A percentile compares a stretch with the other conserved stretches of the same genome.
Conservation (phyloP, 1,284 basidiomycete species). For the Ceratobasidium sp. region DNA sequence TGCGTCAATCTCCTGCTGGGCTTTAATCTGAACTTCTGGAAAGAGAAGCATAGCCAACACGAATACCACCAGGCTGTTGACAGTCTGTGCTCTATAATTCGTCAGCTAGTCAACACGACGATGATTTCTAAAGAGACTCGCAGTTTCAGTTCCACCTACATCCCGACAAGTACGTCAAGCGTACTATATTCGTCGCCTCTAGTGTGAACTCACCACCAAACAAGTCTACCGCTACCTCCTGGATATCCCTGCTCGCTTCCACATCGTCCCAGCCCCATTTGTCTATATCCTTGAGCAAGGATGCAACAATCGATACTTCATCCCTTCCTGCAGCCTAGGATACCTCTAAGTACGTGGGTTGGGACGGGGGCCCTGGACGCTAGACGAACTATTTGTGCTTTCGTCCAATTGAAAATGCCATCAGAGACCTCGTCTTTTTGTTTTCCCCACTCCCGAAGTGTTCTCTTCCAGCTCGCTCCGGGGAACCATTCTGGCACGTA, state of each 20-base stretch:
- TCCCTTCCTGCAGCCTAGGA: not conserved
- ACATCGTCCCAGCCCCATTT: constrained; percentile 11
- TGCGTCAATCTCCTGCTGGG: constrained; percentile 48
- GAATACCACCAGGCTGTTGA: constrained; percentile 34
- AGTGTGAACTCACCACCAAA: constrained; percentile 3
- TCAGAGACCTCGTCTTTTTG: constrained; percentile 15
- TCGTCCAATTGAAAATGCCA: constrained; percentile 18
- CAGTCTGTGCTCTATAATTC: constrained; percentile 5
- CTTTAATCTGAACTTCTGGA: constrained; percentile 46
- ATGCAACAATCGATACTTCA: constrained; percentile 5
- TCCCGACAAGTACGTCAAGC: not conserved
- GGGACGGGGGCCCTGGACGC: not conserved
- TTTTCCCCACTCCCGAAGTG: constrained; percentile 12
- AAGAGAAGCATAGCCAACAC: constrained; percentile 38
- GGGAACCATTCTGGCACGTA: constrained; percentile 37
- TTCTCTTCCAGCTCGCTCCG: constrained; percentile 31
- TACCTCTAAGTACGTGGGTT: not conserved
- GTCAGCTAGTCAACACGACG: too few relatives aligned
- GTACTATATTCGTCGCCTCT: not conserved
- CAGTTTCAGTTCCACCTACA: constrained; percentile 32
- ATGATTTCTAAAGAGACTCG: constrained; percentile 31
- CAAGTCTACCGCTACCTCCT: constrained; percentile 8
- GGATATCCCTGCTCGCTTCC: constrained; percentile 4
- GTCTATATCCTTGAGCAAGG: constrained; percentile 18
- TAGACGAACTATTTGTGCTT: constrained; percentile 19